phyloP scores from a whole-genome alignment of 2,329 filamentous ascomycete genomes.

The Fonsecaea multimorphosa region DNA sequence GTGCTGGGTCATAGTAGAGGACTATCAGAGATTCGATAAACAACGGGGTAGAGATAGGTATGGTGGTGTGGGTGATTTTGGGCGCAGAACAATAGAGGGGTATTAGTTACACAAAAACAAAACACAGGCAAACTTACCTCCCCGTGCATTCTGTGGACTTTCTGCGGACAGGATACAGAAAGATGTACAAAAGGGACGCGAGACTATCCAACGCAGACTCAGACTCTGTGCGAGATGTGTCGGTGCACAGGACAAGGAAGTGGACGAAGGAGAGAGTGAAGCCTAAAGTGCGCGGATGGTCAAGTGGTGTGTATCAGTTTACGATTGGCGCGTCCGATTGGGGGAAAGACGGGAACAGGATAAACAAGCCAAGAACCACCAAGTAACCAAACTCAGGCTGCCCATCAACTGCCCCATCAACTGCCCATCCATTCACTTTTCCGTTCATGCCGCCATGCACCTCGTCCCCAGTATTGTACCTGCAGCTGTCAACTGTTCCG shows the following conservation, averaged over 20 bases:
- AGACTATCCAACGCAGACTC: not conserved
- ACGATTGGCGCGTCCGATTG: conserved; percentile 30
- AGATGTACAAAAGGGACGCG: not conserved
- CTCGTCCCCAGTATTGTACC: not conserved
- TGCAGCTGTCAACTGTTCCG: not conserved
- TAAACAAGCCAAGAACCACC: conserved; percentile 20
- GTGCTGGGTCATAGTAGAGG: not conserved
- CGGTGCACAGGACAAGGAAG: conserved; percentile 16
- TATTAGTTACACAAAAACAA: conserved; percentile 15
- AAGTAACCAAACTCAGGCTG: no score
- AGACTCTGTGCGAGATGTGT: not conserved
- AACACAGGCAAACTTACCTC: conserved; percentile 28
- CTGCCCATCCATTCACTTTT: not conserved
- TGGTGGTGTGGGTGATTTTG: conserved; percentile 18
- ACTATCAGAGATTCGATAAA: not conserved
- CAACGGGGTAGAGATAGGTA: not conserved
- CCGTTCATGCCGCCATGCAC: not conserved
- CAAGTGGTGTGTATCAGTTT: conserved; percentile 16
- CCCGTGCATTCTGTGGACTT: conserved; percentile 28
- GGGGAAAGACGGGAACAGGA: conserved; percentile 11
- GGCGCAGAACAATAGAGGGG: conserved; percentile 25
- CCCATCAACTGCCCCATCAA: no score
- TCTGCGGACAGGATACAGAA: not conserved
- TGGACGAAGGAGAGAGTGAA: conserved; percentile 6
- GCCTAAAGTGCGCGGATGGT: conserved; percentile 20